Evolutionary conservation across 768 basidiomycete genomes (phyloP), one percentile per base, ranked within the genome.

Genomic region (Leccinum pellstonianum): DNA sequence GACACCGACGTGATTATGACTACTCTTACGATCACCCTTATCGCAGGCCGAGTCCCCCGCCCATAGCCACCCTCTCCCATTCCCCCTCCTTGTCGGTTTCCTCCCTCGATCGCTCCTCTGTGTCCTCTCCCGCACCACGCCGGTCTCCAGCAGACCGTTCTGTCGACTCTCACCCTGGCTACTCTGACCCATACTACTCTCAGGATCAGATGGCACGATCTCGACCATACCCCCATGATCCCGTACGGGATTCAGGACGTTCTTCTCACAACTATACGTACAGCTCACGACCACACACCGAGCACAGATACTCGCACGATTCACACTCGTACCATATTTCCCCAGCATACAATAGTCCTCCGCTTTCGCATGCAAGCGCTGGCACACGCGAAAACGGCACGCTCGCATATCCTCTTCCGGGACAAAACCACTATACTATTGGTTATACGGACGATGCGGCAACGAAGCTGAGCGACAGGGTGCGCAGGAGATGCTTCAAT

Each of bases 401-500:
- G 21, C 70, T 76, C 51, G 57, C 72, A 5, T 76, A 76, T 64
- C 70, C 77, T 17, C 72, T 77, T 54, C 75, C 79, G 7, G 75
- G 76, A 3, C 77, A 79, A 58, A 72, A 64, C 41, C 71, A 73
- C 29, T 75, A 73, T 53, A 61, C 75, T 49, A 75, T 81, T 58
- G 74, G 79, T 31, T 77, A 86, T 73, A 91, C 90, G 1, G 88
- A 90, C 71, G 90, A 92, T 64, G 90, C 90, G 0, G 82, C 88
- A 1, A 91, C 89, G 1, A 92, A 92, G 74, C 78, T 91, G 57
- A 87, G 84, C 68, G 88, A 91, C 69, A 81, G 88, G 43, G 86
- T 92, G 52, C 81, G 90, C 27, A 75, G 90, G 38, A 77, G 89
- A 51, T 92, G 90, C 73, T 91, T 88, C 81, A 92, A 92, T 70